These are phyloP conservation scores for Penicillium verrucosum DNA, from an alignment of 2,329 filamentous ascomycete genomes.

Conservation along the genomic window DNA sequence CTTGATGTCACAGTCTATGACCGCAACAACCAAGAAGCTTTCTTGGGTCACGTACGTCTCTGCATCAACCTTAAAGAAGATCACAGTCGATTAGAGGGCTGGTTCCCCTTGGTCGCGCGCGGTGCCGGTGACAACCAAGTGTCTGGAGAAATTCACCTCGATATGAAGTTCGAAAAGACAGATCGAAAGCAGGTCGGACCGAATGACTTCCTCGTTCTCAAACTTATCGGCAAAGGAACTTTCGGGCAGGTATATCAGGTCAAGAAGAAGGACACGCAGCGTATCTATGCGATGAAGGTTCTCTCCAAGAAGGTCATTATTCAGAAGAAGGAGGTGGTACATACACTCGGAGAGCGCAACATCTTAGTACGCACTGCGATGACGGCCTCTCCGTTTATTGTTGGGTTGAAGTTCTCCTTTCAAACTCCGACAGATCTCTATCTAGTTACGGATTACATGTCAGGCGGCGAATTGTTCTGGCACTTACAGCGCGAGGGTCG, in stretches of 20 bases:
- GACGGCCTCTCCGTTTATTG: conserved; percentile 94
- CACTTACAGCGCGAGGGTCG: conserved; percentile 95
- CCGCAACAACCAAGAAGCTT: conserved; percentile 77
- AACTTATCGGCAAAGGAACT: conserved; percentile 95
- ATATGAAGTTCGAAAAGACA: conserved; percentile 78
- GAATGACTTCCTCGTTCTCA: conserved; percentile 91
- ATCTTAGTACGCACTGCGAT: conserved; percentile 95
- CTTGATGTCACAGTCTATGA: conserved; percentile 95
- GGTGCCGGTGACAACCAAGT: conserved; percentile 75
- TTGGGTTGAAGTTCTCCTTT: conserved; percentile 97
- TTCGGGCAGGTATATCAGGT: conserved; percentile 99
- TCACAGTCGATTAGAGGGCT: conserved; percentile 71
- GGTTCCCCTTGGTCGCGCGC: conserved; percentile 78
- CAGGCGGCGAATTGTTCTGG: conserved; percentile 96
- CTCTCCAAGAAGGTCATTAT: conserved; percentile 99
- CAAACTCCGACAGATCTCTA: conserved; percentile 96
- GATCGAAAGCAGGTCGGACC: conserved; percentile 92
- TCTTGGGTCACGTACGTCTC: conserved; percentile 85
- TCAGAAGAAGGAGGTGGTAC: conserved; percentile 98
- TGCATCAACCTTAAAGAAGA: conserved; percentile 67
- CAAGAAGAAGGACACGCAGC: conserved; percentile 89
- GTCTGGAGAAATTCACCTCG: conserved; percentile 81
- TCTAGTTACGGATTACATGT: conserved; percentile 99
- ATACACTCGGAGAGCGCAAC: conserved; percentile 94
- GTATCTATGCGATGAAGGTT: conserved; percentile 99